These are phyloP conservation scores for Kwoniella dendrophila DNA, from an alignment of 768 basidiomycete species.

Conservation along the genomic window DNA sequence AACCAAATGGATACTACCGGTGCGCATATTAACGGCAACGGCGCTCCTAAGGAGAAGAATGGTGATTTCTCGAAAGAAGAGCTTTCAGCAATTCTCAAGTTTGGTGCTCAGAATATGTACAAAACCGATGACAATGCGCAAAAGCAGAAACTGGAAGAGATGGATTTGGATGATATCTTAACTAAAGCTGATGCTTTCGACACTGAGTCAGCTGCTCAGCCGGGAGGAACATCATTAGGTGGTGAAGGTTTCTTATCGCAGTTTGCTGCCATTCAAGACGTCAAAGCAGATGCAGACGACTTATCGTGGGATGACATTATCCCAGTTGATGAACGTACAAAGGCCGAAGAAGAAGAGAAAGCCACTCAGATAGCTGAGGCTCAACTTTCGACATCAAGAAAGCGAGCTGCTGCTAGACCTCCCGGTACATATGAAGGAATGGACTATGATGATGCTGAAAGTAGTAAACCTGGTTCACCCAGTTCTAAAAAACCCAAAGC, in stretches of 20 bases:
- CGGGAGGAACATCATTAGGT: conserved; percentile 90
- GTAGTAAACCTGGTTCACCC: conserved; percentile 61
- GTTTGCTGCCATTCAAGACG: conserved; percentile 93
- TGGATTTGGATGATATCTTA: conserved; percentile 98
- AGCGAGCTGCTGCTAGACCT: conserved; percentile 77
- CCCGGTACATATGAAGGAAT: conserved; percentile 78
- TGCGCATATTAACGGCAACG: conserved; percentile 79
- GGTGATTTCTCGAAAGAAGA: conserved; percentile 74
- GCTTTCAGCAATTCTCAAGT: conserved; percentile 94
- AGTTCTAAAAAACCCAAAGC: conserved; percentile 70
- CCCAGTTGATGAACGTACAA: conserved; percentile 84
- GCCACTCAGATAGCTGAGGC: conserved; percentile 67
- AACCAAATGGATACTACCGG: conserved; percentile 99
- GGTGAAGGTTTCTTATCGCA: conserved; percentile 94
- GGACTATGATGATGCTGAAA: conserved; percentile 64
- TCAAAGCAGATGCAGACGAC: conserved; percentile 85
- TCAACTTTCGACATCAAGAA: conserved; percentile 66
- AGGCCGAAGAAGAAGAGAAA: conserved; percentile 78
- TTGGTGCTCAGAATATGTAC: conserved; percentile 99
- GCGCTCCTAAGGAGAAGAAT: conserved; percentile 58
- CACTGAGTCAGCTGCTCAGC: conserved; percentile 77
- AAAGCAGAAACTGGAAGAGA: conserved; percentile 93
- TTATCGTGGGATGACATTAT: conserved; percentile 97
- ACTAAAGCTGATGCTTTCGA: conserved; percentile 97
- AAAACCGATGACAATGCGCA: conserved; percentile 94